Evolutionary conservation across 305 asterid genomes (phyloP), one percentile per base, ranked within the genome.

Genomic region (Solanum hybrid): DNA sequence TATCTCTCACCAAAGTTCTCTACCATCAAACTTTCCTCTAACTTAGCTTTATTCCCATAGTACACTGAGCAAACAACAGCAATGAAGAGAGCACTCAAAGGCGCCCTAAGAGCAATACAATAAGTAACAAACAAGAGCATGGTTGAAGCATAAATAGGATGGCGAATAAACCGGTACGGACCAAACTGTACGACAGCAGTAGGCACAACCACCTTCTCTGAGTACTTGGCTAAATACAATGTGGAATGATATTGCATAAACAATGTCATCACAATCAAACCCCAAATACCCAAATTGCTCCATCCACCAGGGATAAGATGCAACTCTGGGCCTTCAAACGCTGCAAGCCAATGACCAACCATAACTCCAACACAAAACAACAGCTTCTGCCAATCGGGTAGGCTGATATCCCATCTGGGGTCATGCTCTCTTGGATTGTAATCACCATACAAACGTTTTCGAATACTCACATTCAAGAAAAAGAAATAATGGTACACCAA

Each of bases 151-250:
- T 97, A 97, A 32, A 97, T 95, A 1, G 99, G 99, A 89, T 97
- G 99, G 71, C 98, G 97, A 22, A 97, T 94, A 24, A 95, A 91
- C 86, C 99, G 95, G 76, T 95, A 96, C 31, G 99, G 99, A 2
- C 99, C 99, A 90, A 97, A 96, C 90, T 94, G 96, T 85, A 97
- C 99, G 19, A 97, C 99, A 86, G 95, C 95, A 1, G 97, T 95
- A 15, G 99, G 99, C 86, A 94, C 99, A 79, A 96, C 99, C 80
- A 97, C 98, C 92, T 95, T 96, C 93, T 95, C 98, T 10, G 99
- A 97, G 88, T 97, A 97, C 91, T 97, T 97, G 2, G 99, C 97
- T 94, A 97, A 89, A 91, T 97, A 96, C 92, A 93, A 85, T 0
- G 98, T 93, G 26, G 99, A 94, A 71, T 95, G 94, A 85, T 97